These are phyloP conservation scores for Nothophytophthora sp. DNA, from an alignment of 352 stramenopile genomes.

Conservation along the genomic window DNA sequence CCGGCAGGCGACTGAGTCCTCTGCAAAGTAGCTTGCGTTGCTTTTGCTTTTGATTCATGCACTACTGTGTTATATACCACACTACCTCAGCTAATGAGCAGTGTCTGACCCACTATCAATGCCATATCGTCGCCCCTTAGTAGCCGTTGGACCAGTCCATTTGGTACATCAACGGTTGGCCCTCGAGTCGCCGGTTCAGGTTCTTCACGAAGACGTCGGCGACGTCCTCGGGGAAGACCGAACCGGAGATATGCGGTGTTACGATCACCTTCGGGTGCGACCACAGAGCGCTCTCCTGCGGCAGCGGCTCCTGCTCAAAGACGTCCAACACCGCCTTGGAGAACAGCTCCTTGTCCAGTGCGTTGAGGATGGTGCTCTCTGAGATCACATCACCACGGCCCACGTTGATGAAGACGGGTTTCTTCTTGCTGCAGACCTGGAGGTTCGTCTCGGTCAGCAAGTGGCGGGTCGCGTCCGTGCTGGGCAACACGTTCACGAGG, in stretches of 20 bases:
- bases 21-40: too few relatives aligned
- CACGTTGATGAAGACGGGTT: constrained; percentile 90
- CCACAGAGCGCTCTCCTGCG: constrained; percentile 61
- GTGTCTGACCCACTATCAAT: too few relatives aligned
- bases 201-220: constrained; percentile 72
- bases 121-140: constrained; percentile 16
- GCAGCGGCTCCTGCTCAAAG: constrained; percentile 49
- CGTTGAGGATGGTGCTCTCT: constrained; percentile 54
- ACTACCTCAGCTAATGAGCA: too few relatives aligned
- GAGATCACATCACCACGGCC: constrained; percentile 83
- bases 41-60: too few relatives aligned
- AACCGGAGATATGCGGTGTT: too few relatives aligned
- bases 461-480: constrained; percentile 70
- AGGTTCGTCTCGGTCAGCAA: constrained; percentile 64
- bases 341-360: constrained; percentile 62
- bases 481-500: constrained; percentile 86
- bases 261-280: too few relatives aligned
- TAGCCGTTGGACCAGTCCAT: constrained; percentile 59
- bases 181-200: constrained; percentile 36
- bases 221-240: constrained; percentile 75
- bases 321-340: constrained; percentile 60
- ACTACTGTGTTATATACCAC: too few relatives aligned
- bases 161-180: constrained; percentile 35
- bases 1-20: too few relatives aligned
- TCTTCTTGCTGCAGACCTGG: constrained; percentile 38